Evolutionary conservation across 352 stramenopile species (phyloP), one percentile per base, ranked within the genome.

Genomic region (Pythium plurisporium): DNA sequence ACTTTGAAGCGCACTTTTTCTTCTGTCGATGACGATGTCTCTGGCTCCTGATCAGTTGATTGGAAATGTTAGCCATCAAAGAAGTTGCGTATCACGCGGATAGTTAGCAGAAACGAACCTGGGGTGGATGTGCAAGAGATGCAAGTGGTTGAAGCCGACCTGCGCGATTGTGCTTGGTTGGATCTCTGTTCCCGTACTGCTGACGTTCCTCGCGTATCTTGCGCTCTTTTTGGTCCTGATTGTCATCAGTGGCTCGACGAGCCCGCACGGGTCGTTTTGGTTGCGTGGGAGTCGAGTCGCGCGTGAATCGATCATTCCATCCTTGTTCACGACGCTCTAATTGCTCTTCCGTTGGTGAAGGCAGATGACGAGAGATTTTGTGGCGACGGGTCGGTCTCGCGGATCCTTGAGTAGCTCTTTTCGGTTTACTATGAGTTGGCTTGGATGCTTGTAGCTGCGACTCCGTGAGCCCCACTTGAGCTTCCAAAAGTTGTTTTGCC

Each of bases 1-100:
- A 85, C 77, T 31, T 85, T 87, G 44, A 82, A 76, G 1, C 78
- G 74, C n/a, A 91, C 63, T 41, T 81, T 89, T 29, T 88, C 81
- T 62, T 87, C 79, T 40, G 79, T 89, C 8, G 53, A 79, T 6
- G 72, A 41, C 15, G 52, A 30, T 2, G 46, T 54, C 15, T 66
- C 58, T 19, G 49, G 42, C 17, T 72, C 65, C 62, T 75, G 38
- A n/a, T n/a, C n/a, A n/a, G n/a, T n/a, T n/a, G n/a, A n/a, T n/a
- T n/a, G n/a, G n/a, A n/a, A n/a, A n/a, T n/a, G n/a, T n/a, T n/a
- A n/a, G n/a, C n/a, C n/a, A n/a, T n/a, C n/a, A n/a, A n/a, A n/a
- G n/a, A n/a, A n/a, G n/a, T n/a, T n/a, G 4, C 15, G 19, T 17
- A n/a, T n/a, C 22, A 49, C n/a, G n/a, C 38, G 11, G n/a, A n/a